These are phyloP conservation scores for Gilbertella persicaria DNA, from an alignment of 371 early-diverging fungal species.

Conservation along the genomic window DNA sequence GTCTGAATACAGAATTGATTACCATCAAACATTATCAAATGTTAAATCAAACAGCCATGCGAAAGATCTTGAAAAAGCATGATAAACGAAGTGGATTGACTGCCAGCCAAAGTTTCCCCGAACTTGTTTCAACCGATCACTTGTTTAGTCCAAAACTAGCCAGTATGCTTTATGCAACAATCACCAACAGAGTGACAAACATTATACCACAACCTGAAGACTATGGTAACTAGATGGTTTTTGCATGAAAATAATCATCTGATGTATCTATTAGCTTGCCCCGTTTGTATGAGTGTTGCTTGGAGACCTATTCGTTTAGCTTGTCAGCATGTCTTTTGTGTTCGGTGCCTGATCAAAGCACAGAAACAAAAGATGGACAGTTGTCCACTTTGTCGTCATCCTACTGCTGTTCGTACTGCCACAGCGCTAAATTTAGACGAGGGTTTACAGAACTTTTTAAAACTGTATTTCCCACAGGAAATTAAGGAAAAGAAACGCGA, in stretches of 20 bases:
- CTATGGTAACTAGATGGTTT: slow-evolving; percentile 50
- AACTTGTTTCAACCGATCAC: slow-evolving; percentile 22
- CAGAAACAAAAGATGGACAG: slow-evolving; percentile 55
- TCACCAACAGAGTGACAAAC: slow-evolving; percentile 48
- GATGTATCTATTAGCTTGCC: background rate
- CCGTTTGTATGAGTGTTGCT: slow-evolving; percentile 36
- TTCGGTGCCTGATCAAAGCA: slow-evolving; percentile 74
- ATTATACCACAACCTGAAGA: slow-evolving; percentile 78
- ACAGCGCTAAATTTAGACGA: slow-evolving; percentile 62
- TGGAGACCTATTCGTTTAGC: slow-evolving; percentile 76
- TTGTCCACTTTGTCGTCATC: slow-evolving; percentile 73
- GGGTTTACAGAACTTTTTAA: slow-evolving; percentile 63
- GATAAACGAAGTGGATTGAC: slow-evolving; percentile 72
- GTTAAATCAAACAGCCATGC: slow-evolving; percentile 72
- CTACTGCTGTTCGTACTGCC: slow-evolving; percentile 61
- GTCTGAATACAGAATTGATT: slow-evolving; percentile 69
- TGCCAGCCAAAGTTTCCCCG: slow-evolving; percentile 37
- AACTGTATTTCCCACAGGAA: slow-evolving; percentile 74
- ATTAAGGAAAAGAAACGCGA: slow-evolving; percentile 69
- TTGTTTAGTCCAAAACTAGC: slow-evolving; percentile 39
- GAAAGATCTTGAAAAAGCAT: slow-evolving; percentile 79
- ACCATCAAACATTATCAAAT: slow-evolving; percentile 64
- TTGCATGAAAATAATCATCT: slow-evolving; percentile 15
- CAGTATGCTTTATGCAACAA: slow-evolving; percentile 38
- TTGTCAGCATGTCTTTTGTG: slow-evolving; percentile 75